Percentiles rank a stretch among this genome's conserved stretches.
Conservation (phyloP, 2,329 filamentous ascomycete species). For the Sporothrix globosa region DNA sequence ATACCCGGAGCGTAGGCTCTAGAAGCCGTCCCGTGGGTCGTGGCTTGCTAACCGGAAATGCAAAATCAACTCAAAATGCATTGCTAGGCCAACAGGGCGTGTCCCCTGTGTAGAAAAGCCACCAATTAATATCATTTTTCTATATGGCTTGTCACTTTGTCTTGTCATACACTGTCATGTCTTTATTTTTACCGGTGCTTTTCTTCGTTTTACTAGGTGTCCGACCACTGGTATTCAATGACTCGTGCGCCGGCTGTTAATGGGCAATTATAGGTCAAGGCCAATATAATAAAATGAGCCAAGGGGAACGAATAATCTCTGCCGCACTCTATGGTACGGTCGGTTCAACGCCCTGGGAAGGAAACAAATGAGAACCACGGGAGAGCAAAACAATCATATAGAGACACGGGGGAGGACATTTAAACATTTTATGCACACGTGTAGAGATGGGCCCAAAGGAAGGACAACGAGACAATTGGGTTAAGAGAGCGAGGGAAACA, state of each 20-base stretch:
- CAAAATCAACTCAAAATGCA: background rate
- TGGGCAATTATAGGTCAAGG: background rate
- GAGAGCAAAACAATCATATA: background rate
- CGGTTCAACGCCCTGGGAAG: background rate
- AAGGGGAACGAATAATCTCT: slow-evolving; percentile 4
- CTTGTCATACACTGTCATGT: background rate
- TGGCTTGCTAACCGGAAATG: background rate
- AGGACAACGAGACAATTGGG: background rate
- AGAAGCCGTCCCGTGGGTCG: background rate
- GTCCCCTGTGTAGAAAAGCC: background rate
- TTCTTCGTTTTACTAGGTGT: background rate
- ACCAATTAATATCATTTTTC: background rate
- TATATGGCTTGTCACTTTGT: background rate
- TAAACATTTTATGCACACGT: slow-evolving; percentile 19
- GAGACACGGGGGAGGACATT: background rate
- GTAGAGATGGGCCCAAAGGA: background rate
- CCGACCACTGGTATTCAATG: background rate
- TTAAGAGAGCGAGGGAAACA: background rate
- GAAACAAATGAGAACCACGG: background rate
- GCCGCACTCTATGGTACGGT: background rate
- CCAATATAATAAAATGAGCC: slow-evolving; percentile 23
- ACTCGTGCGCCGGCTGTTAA: background rate
- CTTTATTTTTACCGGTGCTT: background rate
- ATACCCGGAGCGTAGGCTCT: background rate
- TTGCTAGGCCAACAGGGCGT: background rate